phyloP scores from a whole-genome alignment of 2,329 filamentous ascomycete genomes.

The Fusarium neocosmosporiellum region DNA sequence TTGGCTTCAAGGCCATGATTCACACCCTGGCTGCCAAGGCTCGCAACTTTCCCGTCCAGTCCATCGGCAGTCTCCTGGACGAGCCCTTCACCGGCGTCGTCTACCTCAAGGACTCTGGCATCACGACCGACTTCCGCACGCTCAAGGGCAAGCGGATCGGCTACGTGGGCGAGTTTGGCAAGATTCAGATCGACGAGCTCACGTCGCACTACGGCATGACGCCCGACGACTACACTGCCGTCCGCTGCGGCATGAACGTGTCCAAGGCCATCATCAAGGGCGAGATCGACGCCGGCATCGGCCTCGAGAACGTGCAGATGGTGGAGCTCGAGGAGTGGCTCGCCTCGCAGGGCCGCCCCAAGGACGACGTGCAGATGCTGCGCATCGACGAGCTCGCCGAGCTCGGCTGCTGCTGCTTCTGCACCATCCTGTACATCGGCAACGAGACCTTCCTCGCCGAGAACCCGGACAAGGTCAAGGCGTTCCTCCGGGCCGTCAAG shows the following conservation, averaged over 20 bases:
- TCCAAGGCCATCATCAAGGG: slow-evolving; percentile 80
- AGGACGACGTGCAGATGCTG: slow-evolving; percentile 80
- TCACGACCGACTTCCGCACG: slow-evolving; percentile 79
- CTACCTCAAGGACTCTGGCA: slow-evolving; percentile 79
- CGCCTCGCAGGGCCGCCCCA: slow-evolving; percentile 68
- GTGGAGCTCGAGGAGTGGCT: slow-evolving; percentile 85
- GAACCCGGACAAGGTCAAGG: slow-evolving; percentile 72
- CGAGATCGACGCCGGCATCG: slow-evolving; percentile 79
- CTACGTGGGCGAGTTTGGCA: slow-evolving; percentile 85
- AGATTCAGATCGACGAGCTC: slow-evolving; percentile 86
- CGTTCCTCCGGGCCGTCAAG: slow-evolving; percentile 80
- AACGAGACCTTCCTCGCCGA: slow-evolving; percentile 77
- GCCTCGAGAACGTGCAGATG: slow-evolving; percentile 86
- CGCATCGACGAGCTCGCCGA: slow-evolving; percentile 84
- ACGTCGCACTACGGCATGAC: slow-evolving; percentile 82
- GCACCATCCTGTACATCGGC: slow-evolving; percentile 82
- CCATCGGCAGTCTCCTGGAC: slow-evolving; percentile 80
- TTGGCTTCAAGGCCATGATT: slow-evolving; percentile 88
- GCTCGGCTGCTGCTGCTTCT: slow-evolving; percentile 87
- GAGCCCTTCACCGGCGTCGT: slow-evolving; percentile 85
- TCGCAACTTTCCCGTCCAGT: slow-evolving; percentile 77
- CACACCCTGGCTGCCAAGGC: slow-evolving; percentile 84
- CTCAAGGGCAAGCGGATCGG: slow-evolving; percentile 82
- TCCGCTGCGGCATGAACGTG: slow-evolving; percentile 86
- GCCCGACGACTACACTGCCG: slow-evolving; percentile 77